Conservation (phyloP, 352 stramenopile species). For the Pythium periplocum region DNA sequence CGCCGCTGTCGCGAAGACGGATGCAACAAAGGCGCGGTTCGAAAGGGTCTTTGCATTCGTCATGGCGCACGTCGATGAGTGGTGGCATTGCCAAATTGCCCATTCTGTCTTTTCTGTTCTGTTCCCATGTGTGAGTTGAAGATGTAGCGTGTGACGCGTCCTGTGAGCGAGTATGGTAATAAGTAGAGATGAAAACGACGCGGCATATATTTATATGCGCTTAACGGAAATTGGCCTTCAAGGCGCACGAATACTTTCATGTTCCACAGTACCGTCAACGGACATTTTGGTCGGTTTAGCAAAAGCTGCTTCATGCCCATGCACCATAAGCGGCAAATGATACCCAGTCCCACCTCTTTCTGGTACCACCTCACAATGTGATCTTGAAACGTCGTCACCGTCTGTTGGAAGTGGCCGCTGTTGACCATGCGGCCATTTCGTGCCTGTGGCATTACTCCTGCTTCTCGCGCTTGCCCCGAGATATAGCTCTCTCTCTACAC, state of each 20-base stretch:
- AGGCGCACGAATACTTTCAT: slow-evolving; percentile 3
- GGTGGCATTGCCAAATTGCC: no score
- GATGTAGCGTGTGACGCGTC: no score
- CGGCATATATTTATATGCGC: no score
- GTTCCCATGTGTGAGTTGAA: no score
- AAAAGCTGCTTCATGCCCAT: not conserved
- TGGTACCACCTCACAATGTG: slow-evolving; percentile 8
- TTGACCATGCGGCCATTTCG: no score
- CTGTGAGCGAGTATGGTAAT: no score
- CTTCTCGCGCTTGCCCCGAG: no score
- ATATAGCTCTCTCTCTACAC: no score
- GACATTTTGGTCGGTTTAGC: not conserved
- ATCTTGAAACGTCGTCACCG: slow-evolving; percentile 20
- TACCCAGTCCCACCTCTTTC: slow-evolving; percentile 6
- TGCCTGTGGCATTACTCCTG: no score
- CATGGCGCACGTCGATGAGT: slow-evolving; percentile 28
- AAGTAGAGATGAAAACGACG: no score
- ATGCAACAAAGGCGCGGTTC: slow-evolving; percentile 69
- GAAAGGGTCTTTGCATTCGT: slow-evolving; percentile 69
- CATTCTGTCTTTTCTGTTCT: no score
- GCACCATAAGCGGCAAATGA: slow-evolving; percentile 2
- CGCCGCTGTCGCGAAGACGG: slow-evolving; percentile 45
- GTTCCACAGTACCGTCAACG: slow-evolving; percentile 7
- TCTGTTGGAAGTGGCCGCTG: not conserved
- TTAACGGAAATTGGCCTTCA: no score